phyloP scores from a whole-genome alignment of 176 grass and related monocot species.

The Cymbopogon citratus region DNA sequence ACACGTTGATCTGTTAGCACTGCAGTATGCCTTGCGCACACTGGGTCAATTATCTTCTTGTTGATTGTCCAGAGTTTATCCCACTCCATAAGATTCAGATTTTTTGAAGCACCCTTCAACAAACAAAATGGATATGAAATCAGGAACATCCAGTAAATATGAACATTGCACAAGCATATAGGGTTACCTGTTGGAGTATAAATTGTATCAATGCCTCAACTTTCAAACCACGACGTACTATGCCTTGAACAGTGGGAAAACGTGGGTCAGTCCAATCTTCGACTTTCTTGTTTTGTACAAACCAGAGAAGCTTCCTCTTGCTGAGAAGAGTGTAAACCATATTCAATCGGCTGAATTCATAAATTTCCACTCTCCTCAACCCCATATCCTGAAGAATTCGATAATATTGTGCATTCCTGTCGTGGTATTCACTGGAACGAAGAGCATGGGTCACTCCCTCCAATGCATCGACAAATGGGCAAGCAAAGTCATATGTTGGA shows the following conservation, averaged over 20 bases:
- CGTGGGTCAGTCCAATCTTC: conserved; percentile 81
- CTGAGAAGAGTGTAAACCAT: conserved; percentile 89
- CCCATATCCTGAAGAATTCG: conserved; percentile 72
- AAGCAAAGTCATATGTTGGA: conserved; percentile 83
- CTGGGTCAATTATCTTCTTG: conserved; percentile 88
- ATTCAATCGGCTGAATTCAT: conserved; percentile 81
- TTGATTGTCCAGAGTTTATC: conserved; percentile 98
- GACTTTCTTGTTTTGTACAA: conserved; percentile 82
- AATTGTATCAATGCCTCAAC: conserved; percentile 85
- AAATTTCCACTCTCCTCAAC: conserved; percentile 61
- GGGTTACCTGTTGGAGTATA: conserved; percentile 76
- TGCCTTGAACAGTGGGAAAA: conserved; percentile 84
- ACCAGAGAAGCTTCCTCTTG: conserved; percentile 88
- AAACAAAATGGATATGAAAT: not conserved
- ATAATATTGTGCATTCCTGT: conserved; percentile 82
- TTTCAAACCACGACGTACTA: conserved; percentile 80
- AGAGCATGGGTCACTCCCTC: conserved; percentile 77
- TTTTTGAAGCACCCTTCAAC: conserved; percentile 84
- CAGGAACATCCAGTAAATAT: not conserved
- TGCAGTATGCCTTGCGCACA: conserved; percentile 77
- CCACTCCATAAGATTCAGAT: conserved; percentile 96
- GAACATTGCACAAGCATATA: not conserved
- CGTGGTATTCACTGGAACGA: conserved; percentile 81
- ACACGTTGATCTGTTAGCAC: conserved; percentile 53
- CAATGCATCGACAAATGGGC: conserved; percentile 70